Evolutionary conservation across 2,329 filamentous ascomycete species (phyloP), one percentile per base, ranked within the genome.

Genomic region (Coccinonectria pachysandricola): DNA sequence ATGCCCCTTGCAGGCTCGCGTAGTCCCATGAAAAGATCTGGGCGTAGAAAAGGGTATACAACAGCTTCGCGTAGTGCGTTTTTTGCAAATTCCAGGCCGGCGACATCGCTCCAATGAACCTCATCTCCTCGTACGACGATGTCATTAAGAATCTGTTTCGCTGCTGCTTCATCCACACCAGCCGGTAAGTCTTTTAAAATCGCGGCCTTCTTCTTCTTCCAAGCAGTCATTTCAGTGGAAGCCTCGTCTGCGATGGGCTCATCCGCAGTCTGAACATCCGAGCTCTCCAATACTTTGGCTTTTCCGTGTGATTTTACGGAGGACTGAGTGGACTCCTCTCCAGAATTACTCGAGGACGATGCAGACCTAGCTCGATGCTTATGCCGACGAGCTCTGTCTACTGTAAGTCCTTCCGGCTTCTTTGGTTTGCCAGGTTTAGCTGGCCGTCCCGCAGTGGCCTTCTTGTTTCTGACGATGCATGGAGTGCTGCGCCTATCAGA

Each of bases 61-160:
- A 98, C 91, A 1, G 86, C 86, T 56, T 98, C 91, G 47, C 93
- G 88, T 25, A 98, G 60, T 0, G 91, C 87, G 29, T 76, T 83
- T 50, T 98, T 98, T 17, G 91, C 91, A 27, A 81, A 70, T 25
- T 94, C 83, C 4, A 98, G 62, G 1, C 91, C 91, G 1, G 91
- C 87, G 30, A 98, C 81, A 49, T 98, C 91, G 24, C 75, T 71
- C 91, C 91, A 98, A 44, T 82, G 84, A 2, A 98, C 91, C 48
- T 93, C 82, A 43, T 98, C 91, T 6, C 91, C 91, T 36, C 88
- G 75, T 9, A 96, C 79, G 3, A 98, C 81, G 33, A 98, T 92
- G 40, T 98, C 91, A 46, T 95, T 95, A 31, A 96, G 65, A 15
- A 98, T 95, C 36, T 95, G 85, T 46, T 83, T 82, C 0, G 88